Evolutionary conservation across 371 early-diverging fungal genomes (phyloP).

Genomic region (Dipsacomyces acuminosporus): DNA sequence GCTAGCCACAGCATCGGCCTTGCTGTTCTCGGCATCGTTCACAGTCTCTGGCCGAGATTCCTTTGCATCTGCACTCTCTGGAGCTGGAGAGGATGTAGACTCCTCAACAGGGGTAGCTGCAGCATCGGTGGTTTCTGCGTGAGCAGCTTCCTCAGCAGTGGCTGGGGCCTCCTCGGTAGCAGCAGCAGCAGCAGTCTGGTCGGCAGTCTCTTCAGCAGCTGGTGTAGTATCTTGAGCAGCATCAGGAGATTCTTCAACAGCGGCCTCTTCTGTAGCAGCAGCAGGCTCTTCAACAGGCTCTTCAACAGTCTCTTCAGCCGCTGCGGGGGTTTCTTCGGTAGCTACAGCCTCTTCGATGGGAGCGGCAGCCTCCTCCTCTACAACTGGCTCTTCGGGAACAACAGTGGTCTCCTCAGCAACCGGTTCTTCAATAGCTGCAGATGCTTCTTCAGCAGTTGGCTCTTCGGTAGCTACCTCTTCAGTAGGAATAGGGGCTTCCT

Average conservation of each 20-base stretch:
- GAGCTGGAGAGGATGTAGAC: constrained; percentile 2
- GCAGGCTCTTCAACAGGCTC: neutral
- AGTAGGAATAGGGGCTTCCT: neutral
- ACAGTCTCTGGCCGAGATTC: constrained; percentile 2
- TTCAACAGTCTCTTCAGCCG: neutral
- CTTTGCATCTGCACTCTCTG: neutral
- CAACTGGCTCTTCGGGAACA: neutral
- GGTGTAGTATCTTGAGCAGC: neutral
- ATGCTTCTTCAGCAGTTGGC: neutral
- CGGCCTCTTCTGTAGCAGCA: constrained; percentile 1
- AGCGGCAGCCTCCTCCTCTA: neutral
- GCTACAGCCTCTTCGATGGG: neutral
- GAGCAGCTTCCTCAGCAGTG: neutral
- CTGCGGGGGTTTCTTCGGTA: neutral
- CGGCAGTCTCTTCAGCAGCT: neutral
- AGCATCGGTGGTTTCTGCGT: neutral
- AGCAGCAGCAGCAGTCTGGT: neutral
- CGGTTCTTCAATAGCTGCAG: neutral
- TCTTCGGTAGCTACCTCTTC: neutral
- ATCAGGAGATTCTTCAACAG: neutral
- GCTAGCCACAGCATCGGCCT: constrained; percentile 1
- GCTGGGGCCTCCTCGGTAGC: neutral
- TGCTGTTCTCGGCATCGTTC: neutral
- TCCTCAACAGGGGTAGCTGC: neutral
- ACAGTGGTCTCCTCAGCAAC: neutral